phyloP scores from a whole-genome alignment of 129 eudicot genomes.

The Chrysanthemum lavandulifolium region DNA sequence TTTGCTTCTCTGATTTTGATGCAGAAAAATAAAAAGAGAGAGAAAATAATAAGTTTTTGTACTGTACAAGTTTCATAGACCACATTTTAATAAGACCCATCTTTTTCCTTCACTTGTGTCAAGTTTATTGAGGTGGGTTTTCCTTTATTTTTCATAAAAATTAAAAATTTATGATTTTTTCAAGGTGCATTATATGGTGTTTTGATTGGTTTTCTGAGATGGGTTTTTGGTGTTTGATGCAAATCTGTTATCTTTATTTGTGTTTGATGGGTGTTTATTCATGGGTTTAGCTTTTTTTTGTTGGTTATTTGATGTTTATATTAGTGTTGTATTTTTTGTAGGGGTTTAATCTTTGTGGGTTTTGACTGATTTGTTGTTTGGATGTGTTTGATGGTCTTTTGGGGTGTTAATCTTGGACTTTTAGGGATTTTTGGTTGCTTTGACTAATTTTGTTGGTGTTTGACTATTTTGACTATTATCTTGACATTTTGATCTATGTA shows the following conservation, averaged over 20 bases:
- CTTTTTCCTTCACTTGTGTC: conserved; percentile 34
- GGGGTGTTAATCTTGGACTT: conserved; percentile 3
- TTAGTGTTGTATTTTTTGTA: conserved; percentile 14
- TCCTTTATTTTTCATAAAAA: background rate
- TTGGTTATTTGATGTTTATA: conserved; percentile 1
- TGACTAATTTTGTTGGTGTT: conserved; percentile 24
- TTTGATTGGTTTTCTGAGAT: conserved; percentile 23
- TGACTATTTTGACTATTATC: conserved; percentile 24
- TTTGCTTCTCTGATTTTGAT: conserved; percentile 78
- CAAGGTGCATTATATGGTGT: background rate
- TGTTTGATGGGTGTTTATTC: background rate
- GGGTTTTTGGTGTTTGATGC: conserved; percentile 3
- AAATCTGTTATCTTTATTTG: background rate
- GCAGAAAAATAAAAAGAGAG: conserved; percentile 42
- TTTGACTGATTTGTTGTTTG: conserved; percentile 13
- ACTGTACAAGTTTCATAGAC: conserved; percentile 45
- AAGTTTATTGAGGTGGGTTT: conserved; percentile 42
- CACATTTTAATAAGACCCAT: background rate
- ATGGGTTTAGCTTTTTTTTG: background rate
- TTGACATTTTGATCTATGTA: conserved; percentile 21
- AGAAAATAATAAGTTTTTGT: conserved; percentile 27
- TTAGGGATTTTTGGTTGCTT: conserved; percentile 27
- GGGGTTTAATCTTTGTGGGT: conserved; percentile 30
- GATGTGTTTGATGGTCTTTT: conserved; percentile 5
- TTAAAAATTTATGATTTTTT: no score